phyloP scores from a whole-genome alignment of 164 flowering plant species.

The Brasenia schreberi region DNA sequence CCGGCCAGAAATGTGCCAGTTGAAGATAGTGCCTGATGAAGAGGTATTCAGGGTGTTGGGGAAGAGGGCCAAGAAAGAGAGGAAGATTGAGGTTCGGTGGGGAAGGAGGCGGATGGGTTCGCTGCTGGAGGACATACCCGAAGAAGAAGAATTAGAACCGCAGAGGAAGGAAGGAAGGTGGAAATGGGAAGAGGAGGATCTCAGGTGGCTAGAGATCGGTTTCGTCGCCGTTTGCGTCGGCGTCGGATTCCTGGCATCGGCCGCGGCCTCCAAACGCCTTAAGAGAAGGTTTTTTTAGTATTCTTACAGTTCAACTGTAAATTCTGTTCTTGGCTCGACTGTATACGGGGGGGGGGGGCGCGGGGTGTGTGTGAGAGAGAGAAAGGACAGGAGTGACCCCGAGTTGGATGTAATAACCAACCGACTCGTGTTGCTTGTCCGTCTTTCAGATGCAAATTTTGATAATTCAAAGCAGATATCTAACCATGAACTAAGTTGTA shows the following conservation, averaged over 20 bases:
- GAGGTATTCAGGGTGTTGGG: conserved; percentile 38
- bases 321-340: no score
- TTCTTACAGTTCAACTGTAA: no score
- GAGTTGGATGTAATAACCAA: no score
- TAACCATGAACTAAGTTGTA: no score
- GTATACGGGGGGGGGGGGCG: no score
- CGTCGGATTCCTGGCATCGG: conserved; percentile 53
- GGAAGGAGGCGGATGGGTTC: conserved; percentile 8
- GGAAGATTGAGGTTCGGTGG: conserved; percentile 2
- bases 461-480: no score
- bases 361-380: no score
- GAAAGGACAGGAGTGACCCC: background rate
- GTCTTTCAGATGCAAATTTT: no score
- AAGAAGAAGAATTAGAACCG: conserved; percentile 13
- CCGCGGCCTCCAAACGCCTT: conserved; percentile 36
- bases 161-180: conserved; percentile 5
- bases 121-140: conserved; percentile 65
- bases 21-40: conserved; percentile 11
- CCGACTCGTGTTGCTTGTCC: no score
- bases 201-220: conserved; percentile 74
- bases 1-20: conserved; percentile 9
- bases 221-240: conserved; percentile 72
- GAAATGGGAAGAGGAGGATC: conserved; percentile 19
- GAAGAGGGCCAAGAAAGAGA: conserved; percentile 41
- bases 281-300: conserved; percentile 7